Evolutionary conservation across 106 monocot genomes (phyloP).

Genomic region (Allium sativum): DNA sequence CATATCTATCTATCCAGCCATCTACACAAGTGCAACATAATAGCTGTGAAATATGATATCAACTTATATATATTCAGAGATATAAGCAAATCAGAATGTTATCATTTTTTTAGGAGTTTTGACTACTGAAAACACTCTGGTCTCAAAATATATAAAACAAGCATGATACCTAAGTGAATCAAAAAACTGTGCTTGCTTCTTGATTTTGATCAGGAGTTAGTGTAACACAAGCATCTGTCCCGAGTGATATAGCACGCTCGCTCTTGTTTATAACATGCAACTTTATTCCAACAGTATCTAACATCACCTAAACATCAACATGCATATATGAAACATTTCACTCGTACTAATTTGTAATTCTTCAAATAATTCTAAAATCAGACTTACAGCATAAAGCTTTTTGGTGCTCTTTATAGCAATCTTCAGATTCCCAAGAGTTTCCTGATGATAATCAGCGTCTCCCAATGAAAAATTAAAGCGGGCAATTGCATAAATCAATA

Average conservation of each 20-base stretch:
- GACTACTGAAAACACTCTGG: too few species aligned
- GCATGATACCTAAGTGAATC: not conserved
- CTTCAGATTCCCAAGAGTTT: conserved; percentile 91
- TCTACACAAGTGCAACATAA: too few species aligned
- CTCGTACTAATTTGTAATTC: too few species aligned
- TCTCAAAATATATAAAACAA: too few species aligned
- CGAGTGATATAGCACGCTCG: conserved; percentile 50
- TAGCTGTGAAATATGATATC: too few species aligned
- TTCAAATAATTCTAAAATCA: too few species aligned
- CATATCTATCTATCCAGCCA: too few species aligned
- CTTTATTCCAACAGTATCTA: conserved; percentile 84
- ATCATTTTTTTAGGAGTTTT: too few species aligned
- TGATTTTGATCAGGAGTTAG: conserved; percentile 57
- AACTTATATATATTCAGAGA: too few species aligned
- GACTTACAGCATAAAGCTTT: conserved; percentile 88
- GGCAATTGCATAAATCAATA: too few species aligned
- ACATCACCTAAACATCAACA: conserved; percentile 59
- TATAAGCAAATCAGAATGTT: too few species aligned
- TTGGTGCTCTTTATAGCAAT: conserved; percentile 83
- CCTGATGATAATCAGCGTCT: conserved; percentile 76
- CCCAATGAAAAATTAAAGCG: conserved; percentile 98
- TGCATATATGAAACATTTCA: too few species aligned
- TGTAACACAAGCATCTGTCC: conserved; percentile 53
- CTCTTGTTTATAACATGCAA: conserved; percentile 72
- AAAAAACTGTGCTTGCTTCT: conserved; percentile 51